These are phyloP conservation scores for Spongispora temasekensis DNA, from an alignment of 1,284 basidiomycete species.

Conservation along the genomic window DNA sequence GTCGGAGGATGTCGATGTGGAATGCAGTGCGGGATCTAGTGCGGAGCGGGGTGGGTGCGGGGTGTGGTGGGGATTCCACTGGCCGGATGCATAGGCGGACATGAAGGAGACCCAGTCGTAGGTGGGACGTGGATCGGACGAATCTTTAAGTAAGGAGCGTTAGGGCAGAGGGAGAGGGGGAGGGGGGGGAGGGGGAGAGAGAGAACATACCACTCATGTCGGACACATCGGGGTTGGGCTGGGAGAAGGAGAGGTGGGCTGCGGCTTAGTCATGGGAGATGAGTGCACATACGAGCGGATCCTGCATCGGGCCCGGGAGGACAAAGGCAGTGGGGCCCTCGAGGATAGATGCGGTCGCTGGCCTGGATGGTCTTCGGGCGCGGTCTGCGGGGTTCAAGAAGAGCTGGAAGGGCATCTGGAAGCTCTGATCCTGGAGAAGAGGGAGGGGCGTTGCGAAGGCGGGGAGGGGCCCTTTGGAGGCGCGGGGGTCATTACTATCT, in stretches of 20 bases:
- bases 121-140: slow-evolving; percentile 35
- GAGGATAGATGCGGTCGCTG: slow-evolving; percentile 52
- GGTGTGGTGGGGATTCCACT: slow-evolving; percentile 79
- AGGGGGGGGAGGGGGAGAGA: neutral
- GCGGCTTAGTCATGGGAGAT: neutral
- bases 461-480: slow-evolving; percentile 15
- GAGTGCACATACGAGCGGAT: slow-evolving; percentile 10
- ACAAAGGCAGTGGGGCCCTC: slow-evolving; percentile 35
- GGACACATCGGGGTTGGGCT: slow-evolving; percentile 11
- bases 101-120: slow-evolving; percentile 80
- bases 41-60: slow-evolving; percentile 61
- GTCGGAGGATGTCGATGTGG: slow-evolving; percentile 7
- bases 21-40: slow-evolving; percentile 26
- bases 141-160: slow-evolving; percentile 14
- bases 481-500: slow-evolving; percentile 20
- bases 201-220: slow-evolving; percentile 28
- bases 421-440: slow-evolving; percentile 22
- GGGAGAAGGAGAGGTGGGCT: slow-evolving; percentile 11
- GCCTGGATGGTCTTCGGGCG: slow-evolving; percentile 39
- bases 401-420: slow-evolving; percentile 37
- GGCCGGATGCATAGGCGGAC: slow-evolving; percentile 70
- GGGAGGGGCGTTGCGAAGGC: slow-evolving; percentile 27
- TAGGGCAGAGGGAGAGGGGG: slow-evolving; percentile 27
- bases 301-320: slow-evolving; percentile 21
- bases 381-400: slow-evolving; percentile 24